Percentiles rank a stretch among this genome's conserved stretches.
Evolutionary conservation across 441 rosid species (phyloP).

Genomic region (Corymbia citriodora): DNA sequence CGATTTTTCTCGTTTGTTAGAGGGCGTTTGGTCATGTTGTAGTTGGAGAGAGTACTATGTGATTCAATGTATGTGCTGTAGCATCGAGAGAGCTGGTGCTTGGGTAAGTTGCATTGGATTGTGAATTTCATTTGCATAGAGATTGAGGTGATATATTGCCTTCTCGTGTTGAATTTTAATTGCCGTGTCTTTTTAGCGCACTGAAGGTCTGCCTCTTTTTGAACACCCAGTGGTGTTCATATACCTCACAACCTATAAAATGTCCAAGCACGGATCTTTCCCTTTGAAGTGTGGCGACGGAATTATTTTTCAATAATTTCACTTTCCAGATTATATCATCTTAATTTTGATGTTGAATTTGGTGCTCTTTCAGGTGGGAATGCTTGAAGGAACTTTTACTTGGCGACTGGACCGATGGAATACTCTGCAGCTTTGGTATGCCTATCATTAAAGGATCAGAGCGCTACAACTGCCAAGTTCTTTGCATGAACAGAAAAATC

Average conservation of each 20-base stretch:
- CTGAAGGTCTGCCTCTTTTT: neutral
- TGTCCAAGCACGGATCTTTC: neutral
- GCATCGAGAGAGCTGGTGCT: neutral
- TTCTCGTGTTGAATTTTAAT: neutral
- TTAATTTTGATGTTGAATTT: neutral
- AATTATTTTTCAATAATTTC: neutral
- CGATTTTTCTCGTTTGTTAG: neutral
- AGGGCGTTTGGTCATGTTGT: rapidly evolving
- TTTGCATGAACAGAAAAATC: slow-evolving; percentile 74
- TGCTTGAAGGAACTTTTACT: slow-evolving; percentile 78
- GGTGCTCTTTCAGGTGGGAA: slow-evolving; percentile 66
- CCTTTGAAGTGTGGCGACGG: neutral
- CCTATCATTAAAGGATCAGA: slow-evolving; percentile 84
- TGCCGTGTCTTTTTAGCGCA: neutral
- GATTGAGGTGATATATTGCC: neutral
- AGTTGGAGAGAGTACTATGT: neutral
- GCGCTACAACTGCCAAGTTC: slow-evolving; percentile 90
- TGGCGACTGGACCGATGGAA: slow-evolving; percentile 81
- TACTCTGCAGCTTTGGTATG: slow-evolving; percentile 95
- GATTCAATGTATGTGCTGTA: neutral
- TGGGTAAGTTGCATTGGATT: neutral
- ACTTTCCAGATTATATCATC: neutral
- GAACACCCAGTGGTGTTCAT: neutral
- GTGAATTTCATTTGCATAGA: neutral
- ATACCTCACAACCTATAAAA: neutral